These are phyloP conservation scores for Vinca minor DNA, from an alignment of 257 asterid genomes.

Conservation along the genomic window DNA sequence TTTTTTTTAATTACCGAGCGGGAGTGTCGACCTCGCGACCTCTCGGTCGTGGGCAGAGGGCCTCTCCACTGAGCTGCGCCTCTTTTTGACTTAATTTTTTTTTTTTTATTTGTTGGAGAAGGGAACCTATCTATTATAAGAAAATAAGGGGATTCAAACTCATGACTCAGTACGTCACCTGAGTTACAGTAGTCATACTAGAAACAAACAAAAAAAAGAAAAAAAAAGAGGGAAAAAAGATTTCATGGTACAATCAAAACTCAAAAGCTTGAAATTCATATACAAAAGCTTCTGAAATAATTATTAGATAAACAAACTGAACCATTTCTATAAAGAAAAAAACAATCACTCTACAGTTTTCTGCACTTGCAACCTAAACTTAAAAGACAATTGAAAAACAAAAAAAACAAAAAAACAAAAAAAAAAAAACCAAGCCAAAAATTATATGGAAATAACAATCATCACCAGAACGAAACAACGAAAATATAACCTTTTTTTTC, in stretches of 20 bases:
- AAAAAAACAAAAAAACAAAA: too few species aligned
- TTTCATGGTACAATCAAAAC: slow-evolving; percentile 4
- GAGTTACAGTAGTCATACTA: too few species aligned
- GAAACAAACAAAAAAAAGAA: neutral
- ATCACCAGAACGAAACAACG: neutral
- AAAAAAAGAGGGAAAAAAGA: neutral
- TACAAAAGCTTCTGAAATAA: slow-evolving; percentile 9
- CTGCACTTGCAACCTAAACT: neutral
- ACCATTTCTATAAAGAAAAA: neutral
- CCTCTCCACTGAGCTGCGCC: too few species aligned
- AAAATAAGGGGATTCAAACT: too few species aligned
- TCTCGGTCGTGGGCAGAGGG: too few species aligned
- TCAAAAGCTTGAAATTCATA: slow-evolving; percentile 12
- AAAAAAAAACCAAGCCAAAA: slow-evolving; percentile 10
- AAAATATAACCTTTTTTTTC: neutral
- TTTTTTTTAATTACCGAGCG: too few species aligned
- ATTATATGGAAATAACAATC: slow-evolving; percentile 1
- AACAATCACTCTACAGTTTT: slow-evolving; percentile 4
- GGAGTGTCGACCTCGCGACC: too few species aligned
- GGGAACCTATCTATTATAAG: too few species aligned
- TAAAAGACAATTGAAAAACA: neutral
- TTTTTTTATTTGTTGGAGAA: too few species aligned
- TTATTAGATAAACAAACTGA: neutral
- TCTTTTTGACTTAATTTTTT: too few species aligned
- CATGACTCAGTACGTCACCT: too few species aligned